phyloP scores from a whole-genome alignment of 768 basidiomycete genomes.

The Boletellus sp. region DNA sequence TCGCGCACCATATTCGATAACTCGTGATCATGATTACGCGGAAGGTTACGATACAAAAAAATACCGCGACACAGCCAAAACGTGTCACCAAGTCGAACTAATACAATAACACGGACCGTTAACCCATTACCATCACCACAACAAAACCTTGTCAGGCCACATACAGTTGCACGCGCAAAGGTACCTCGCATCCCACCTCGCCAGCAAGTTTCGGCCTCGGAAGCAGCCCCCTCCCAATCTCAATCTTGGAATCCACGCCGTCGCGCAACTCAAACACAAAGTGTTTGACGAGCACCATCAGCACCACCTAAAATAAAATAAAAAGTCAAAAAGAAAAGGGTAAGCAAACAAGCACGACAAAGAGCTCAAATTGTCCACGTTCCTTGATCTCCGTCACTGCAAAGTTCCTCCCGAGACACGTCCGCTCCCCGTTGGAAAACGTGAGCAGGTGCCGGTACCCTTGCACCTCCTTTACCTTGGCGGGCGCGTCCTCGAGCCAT shows the following conservation, averaged over 20 bases:
- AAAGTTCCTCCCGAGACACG: constrained; percentile 47
- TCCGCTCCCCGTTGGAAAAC: constrained; percentile 50
- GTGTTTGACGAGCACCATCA: constrained; percentile 40
- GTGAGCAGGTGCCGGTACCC: constrained; percentile 50
- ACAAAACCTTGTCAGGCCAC: no score
- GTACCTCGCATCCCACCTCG: constrained; percentile 24
- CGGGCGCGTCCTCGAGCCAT: constrained; percentile 49
- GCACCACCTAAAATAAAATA: no score
- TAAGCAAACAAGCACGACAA: no score
- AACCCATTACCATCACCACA: no score
- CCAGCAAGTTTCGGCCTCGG: constrained; percentile 14
- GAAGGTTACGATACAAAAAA: no score
- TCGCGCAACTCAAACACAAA: constrained; percentile 37
- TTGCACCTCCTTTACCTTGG: constrained; percentile 39
- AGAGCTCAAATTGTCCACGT: no score
- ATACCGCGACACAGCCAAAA: no score
- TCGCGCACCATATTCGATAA: no score
- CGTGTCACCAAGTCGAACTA: no score
- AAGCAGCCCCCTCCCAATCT: constrained; percentile 12
- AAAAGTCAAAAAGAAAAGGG: no score
- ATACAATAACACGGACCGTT: no score
- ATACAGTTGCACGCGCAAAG: constrained; percentile 28
- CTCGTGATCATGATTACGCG: no score
- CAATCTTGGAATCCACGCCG: constrained; percentile 31
- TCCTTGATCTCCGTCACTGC: constrained; percentile 39